A percentile compares a stretch with the other conserved stretches of the same genome.
These are phyloP conservation scores for Starmerella bombicola DNA, from an alignment of 805 yeast species.

Conservation along the genomic window DNA sequence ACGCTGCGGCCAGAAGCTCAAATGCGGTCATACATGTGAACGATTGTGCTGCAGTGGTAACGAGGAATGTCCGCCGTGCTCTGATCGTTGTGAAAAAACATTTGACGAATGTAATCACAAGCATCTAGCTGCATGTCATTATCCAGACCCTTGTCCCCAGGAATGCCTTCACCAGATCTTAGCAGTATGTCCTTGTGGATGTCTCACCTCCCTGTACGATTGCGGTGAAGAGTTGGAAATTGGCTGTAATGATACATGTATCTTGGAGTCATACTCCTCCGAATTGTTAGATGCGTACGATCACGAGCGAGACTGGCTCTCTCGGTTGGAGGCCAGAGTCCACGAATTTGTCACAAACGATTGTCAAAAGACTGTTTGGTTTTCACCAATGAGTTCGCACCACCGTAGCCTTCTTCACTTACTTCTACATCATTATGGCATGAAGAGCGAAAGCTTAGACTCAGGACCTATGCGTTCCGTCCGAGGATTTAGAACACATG, in stretches of 20 bases:
- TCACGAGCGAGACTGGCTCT: conserved; percentile 53
- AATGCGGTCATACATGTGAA: conserved; percentile 14
- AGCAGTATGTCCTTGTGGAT: conserved; percentile 54
- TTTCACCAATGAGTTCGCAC: conserved; percentile 59
- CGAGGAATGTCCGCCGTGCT: conserved; percentile 11
- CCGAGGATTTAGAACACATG: conserved; percentile 9
- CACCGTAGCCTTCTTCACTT: conserved; percentile 62
- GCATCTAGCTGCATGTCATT: conserved; percentile 35
- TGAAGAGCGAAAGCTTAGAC: conserved; percentile 66
- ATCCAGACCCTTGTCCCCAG: conserved; percentile 41
- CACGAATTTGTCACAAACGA: conserved; percentile 36
- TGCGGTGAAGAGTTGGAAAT: conserved; percentile 40
- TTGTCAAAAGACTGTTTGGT: conserved; percentile 39
- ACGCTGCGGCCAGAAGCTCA: conserved; percentile 2
- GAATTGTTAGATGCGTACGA: conserved; percentile 35
- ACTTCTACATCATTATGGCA: conserved; percentile 44
- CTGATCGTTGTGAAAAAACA: neutral
- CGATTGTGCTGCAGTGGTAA: conserved; percentile 7
- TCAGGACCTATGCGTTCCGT: conserved; percentile 52
- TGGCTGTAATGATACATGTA: conserved; percentile 51
- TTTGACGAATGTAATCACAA: conserved; percentile 9
- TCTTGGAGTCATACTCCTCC: conserved; percentile 22
- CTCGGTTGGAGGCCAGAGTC: conserved; percentile 43
- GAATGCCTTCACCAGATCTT: conserved; percentile 36
- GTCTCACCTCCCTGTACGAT: conserved; percentile 36